These are phyloP conservation scores for Bipolaris gigantea DNA, from an alignment of 2,329 filamentous ascomycete species.

Conservation along the genomic window DNA sequence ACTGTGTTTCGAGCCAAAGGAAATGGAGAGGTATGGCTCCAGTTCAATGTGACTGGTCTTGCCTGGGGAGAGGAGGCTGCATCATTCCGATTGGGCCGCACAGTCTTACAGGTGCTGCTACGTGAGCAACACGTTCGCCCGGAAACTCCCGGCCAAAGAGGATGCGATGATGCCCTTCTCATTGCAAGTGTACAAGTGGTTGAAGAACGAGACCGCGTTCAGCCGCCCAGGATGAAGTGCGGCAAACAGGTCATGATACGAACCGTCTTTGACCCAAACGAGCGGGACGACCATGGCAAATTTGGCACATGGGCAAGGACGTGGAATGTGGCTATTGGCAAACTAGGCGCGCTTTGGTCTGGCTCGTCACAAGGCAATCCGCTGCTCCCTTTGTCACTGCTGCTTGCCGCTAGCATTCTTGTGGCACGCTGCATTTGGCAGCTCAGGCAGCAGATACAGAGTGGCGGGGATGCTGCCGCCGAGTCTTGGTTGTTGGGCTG, in stretches of 20 bases:
- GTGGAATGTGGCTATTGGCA: constrained; percentile 17
- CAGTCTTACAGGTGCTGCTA: constrained; percentile 31
- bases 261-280: constrained; percentile 29
- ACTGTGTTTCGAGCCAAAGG: constrained; percentile 21
- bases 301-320: constrained; percentile 27
- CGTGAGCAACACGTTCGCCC: constrained; percentile 6
- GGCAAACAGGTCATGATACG: constrained; percentile 30
- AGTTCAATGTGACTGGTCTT: constrained; percentile 34
- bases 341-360: constrained; percentile 11
- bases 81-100: constrained; percentile 22
- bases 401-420: constrained; percentile 17
- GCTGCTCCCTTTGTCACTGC: constrained; percentile 18
- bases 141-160: neutral
- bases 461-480: constrained; percentile 15
- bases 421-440: constrained; percentile 16
- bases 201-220: constrained; percentile 17
- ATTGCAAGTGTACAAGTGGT: constrained; percentile 34
- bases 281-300: constrained; percentile 38
- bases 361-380: constrained; percentile 15
- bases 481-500: constrained; percentile 24
- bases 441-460: constrained; percentile 13
- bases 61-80: constrained; percentile 3
- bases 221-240: constrained; percentile 34
- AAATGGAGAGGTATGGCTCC: constrained; percentile 22
- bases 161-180: constrained; percentile 1